Evolutionary conservation across 1,284 basidiomycete genomes (phyloP), one percentile per base, ranked within the genome.

Genomic region (Ceratobasidium sp.): DNA sequence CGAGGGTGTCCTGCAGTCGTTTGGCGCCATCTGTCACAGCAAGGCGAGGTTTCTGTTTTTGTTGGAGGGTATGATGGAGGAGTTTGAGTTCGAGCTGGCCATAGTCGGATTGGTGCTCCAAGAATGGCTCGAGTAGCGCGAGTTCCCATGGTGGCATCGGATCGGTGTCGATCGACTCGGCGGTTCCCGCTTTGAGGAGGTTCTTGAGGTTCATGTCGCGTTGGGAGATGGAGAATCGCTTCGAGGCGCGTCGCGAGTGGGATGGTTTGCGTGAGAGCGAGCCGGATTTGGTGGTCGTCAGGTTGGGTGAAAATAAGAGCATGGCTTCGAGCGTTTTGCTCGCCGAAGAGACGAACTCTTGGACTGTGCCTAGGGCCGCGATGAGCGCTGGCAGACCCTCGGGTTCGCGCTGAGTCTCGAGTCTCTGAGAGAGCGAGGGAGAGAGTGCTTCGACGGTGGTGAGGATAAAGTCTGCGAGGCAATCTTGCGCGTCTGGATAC

Each of bases 41-140:
- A 78, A 7, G 78, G 71, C 56, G 75, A 78, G 45, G 77, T 79
- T 40, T 20, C 71, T 69, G 7, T 38, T 68, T 68, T 79, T 76
- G 49, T 78, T 34, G 82, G 80, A 72, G 77, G 79, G 47, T 81
- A 45, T 87, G 82, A 3, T 87, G 82, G 53, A 96, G 79, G 57
- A 86, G 83, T 10, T 86, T 84, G 49, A 84, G 83, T 78, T 98
- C 95, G 42, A 96, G 82, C 0, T 83, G 79, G 0, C 86, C 85
- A 77, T 96, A 97, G 67, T 94, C 89, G 17, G 86, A 82, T 76
- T 97, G 95, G 72, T 90, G 90, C 75, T 95, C 92, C 20, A 95
- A 82, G 81, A 96, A 97, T 0, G 95, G 93, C 76, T 95, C 93
- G 77, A 94, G 96, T 8, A 97, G 82, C 43, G 90, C 87, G 65